These are phyloP conservation scores for Plasmopara muralis DNA, from an alignment of 352 stramenopile genomes.

Conservation along the genomic window DNA sequence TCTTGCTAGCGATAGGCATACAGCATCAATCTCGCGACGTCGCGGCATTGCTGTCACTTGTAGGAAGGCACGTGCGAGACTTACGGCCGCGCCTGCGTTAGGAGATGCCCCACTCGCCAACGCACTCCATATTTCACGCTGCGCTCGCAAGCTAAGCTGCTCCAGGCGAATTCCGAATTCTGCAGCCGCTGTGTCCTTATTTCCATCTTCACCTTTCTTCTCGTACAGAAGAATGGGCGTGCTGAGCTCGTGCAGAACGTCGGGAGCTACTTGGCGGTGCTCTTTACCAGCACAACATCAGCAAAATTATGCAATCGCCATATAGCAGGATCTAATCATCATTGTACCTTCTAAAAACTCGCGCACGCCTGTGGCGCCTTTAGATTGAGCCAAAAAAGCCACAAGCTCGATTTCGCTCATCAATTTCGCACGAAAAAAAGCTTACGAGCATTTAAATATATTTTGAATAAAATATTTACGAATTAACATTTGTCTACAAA, in stretches of 20 bases:
- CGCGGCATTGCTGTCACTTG: slow-evolving; percentile 6
- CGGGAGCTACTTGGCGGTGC: slow-evolving; percentile 23
- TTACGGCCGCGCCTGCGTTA: slow-evolving; percentile 3
- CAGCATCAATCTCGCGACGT: slow-evolving; percentile 15
- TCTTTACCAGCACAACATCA: slow-evolving; percentile 20
- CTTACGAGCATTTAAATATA: no score
- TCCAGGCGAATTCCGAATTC: slow-evolving; percentile 40
- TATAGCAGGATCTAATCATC: neutral
- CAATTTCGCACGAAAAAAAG: neutral
- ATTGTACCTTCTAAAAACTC: slow-evolving; percentile 31
- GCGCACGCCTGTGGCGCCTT: slow-evolving; percentile 37
- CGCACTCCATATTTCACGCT: slow-evolving; percentile 60
- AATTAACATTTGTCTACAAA: no score
- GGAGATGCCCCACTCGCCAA: slow-evolving; percentile 26
- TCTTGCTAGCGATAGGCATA: slow-evolving; percentile 25
- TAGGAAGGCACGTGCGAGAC: slow-evolving; percentile 23
- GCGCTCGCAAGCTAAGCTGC: slow-evolving; percentile 26
- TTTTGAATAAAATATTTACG: no score
- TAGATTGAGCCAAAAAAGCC: slow-evolving; percentile 28
- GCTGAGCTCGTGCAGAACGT: slow-evolving; percentile 30
- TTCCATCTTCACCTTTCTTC: neutral
- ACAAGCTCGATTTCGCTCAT: slow-evolving; percentile 20
- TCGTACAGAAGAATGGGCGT: slow-evolving; percentile 11
- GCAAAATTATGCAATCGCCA: neutral
- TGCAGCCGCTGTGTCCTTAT: neutral